Evolutionary conservation across 371 early-diverging fungal species (phyloP), one percentile per base, ranked within the genome.

Genomic region (Zychaea mexicana): DNA sequence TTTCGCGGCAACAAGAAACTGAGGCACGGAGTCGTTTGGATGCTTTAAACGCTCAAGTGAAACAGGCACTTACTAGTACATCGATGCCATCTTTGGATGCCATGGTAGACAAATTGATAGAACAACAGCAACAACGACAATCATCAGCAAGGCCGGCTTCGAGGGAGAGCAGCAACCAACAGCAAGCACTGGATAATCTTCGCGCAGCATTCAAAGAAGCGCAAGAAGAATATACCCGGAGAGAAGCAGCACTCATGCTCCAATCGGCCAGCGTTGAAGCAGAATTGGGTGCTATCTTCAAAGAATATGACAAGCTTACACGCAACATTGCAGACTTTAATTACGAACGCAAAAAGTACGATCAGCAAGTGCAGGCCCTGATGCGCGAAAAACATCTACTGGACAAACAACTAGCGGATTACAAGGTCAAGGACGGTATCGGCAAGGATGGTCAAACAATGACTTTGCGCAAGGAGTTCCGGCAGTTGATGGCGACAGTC

Each of bases 381-480:
- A 64, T 66, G n/a, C 47, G 59, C 13, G 71, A 78, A 32, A 66
- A 69, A 2, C 67, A 74, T 12, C 33, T 57, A 17, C 57, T 76
- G 7, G 72, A 74, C n/a, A 67, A 70, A 52, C 56, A 69, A 27
- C 45, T 79, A 4, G 67, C 70, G 1, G 78, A 81, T 59, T 65
- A 70, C 57, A 57, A 67, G 19, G 56, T 76, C 2, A 63, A 68
- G 4, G 64, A 55, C 3, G 64, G 61, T 26, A 54, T 60, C 22
- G 58, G 57, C 15, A 67, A 69, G 28, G 64, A 66, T 39, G 61
- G 66, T 1, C 64, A 77, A 1, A 85, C 81, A 0, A 69, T 77
- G 27, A 70, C 81, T 0, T 57, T 88, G 49, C 68, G 85, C 22
- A 83, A 77, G 56, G 88, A 88, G 53, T 88, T 88, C 67, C 61